Base-by-base conservation (phyloP, 2,329 filamentous ascomycete species). In the Xylaria digitata region DNA sequence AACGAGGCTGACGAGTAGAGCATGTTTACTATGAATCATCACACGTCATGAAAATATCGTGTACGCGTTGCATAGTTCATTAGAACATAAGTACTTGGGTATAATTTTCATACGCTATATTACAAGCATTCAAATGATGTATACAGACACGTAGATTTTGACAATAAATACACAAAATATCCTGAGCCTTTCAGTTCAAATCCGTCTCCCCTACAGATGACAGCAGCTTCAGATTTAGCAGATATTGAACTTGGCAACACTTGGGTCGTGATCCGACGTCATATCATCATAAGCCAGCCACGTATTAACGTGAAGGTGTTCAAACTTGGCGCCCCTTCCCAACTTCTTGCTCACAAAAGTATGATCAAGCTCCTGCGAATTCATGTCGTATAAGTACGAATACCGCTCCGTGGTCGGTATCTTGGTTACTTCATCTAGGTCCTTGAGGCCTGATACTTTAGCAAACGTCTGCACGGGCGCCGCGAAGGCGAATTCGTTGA, bases 241-340 rank as follows among this genome's bases (percentile, higher is more conserved):
- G 3, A 92, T 77, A 75, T 91, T 83, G 65, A 92, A 79, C 77
- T 79, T 82, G 3, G 86, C 89, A 17, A 93, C 85, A 52, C 85
- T 89, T 0, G 90, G 90, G 73, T 93, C 90, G 75, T 92, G 90
- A 75, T 92, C 90, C 58, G 86, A 89, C 23, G 87, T 84, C 76
- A 86, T 82, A 60, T 85, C 85, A 34, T 81, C 83, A 66, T 78
- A 83, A 34, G 81, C 78, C 56, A 86, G 83, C 90, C 90, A 93
- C 2, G 89, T 89, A 77, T 92, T 92, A 58, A 92, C 80, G 79
- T 92, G 90, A 30, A 92, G 74, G 77, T 93, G 90, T 82, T 92
- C 87, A 70, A 87, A 87, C 72, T 81, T 77, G 17, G 82, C 66
- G 30, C 54, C 78, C 42, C 75, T 75, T 3, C 77, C 74, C 32